A percentile compares a stretch with the other conserved stretches of the same genome.
Conservation (phyloP, 805 yeast genomes). For the Clavispora asparagi region DNA sequence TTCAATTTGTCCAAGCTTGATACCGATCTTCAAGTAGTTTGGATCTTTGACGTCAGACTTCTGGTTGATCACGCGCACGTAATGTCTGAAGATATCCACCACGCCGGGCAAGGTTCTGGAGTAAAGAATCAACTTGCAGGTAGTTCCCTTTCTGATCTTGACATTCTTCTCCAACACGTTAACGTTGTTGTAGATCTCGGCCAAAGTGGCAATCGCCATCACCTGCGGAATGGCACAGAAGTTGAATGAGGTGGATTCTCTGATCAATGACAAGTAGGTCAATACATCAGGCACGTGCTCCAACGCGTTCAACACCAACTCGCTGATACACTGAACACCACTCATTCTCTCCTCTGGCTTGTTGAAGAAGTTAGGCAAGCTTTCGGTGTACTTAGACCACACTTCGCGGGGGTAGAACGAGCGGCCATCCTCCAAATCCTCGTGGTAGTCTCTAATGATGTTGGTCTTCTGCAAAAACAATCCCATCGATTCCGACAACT, state of each 20-base stretch:
- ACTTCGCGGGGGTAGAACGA: conserved; percentile 95
- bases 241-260: conserved; percentile 78
- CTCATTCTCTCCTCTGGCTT: conserved; percentile 41
- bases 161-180: conserved; percentile 64
- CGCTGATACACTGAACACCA: conserved; percentile 75
- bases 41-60: conserved; percentile 80
- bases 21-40: conserved; percentile 76
- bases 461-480: conserved; percentile 92
- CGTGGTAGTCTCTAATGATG: conserved; percentile 91
- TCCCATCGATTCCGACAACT: conserved; percentile 83
- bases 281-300: conserved; percentile 73
- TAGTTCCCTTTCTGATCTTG: conserved; percentile 86
- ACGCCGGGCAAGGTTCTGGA: conserved; percentile 74
- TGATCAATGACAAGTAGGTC: conserved; percentile 66
- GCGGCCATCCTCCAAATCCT: conserved; percentile 87
- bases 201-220: conserved; percentile 95
- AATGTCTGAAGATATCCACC: conserved; percentile 68
- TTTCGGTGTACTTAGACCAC: conserved; percentile 76
- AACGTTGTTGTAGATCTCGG: conserved; percentile 78
- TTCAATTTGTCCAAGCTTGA: conserved; percentile 82
- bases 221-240: conserved; percentile 98
- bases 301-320: conserved; percentile 74
- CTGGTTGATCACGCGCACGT: conserved; percentile 70
- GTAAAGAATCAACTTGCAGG: conserved; percentile 68
- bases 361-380: conserved; percentile 52